Conservation (phyloP, 2,329 filamentous ascomycete genomes). For the Cladophialophora carrionii region DNA sequence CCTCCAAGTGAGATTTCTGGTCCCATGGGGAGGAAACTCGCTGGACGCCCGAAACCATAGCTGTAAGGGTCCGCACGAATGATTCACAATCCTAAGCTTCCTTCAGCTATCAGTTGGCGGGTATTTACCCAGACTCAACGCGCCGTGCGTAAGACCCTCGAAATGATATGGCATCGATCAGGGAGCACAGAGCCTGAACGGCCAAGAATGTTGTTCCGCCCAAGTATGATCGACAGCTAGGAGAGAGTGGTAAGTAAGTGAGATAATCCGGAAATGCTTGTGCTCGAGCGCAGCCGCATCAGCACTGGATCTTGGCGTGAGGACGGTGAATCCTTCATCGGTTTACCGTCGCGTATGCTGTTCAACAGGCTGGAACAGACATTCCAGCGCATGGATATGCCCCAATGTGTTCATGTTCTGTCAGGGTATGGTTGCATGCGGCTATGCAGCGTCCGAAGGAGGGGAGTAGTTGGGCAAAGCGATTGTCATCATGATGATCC, state of each 20-base stretch:
- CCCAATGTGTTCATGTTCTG: not conserved
- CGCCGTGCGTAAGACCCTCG: not conserved
- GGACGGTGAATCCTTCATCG: not conserved
- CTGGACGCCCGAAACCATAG: not conserved
- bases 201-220: not conserved
- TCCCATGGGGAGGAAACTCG: not conserved
- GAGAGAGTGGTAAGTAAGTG: not conserved
- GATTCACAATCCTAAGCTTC: not conserved
- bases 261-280: not conserved
- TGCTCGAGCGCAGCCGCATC: not conserved
- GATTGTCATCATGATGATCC: not conserved
- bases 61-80: not conserved
- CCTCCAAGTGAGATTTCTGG: not conserved
- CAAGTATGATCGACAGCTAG: not conserved
- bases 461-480: not conserved
- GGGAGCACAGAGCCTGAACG: not conserved
- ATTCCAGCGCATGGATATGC: not conserved
- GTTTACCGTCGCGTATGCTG: not conserved
- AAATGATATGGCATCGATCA: not conserved
- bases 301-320: not conserved
- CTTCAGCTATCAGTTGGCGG: not conserved
- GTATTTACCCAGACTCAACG: not conserved
- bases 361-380: not conserved
- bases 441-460: not conserved
- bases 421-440: not conserved